Percentiles rank a stretch among this genome's conserved stretches.
These are phyloP conservation scores for Pythium coloratum DNA, from an alignment of 352 stramenopile genomes.

Conservation along the genomic window DNA sequence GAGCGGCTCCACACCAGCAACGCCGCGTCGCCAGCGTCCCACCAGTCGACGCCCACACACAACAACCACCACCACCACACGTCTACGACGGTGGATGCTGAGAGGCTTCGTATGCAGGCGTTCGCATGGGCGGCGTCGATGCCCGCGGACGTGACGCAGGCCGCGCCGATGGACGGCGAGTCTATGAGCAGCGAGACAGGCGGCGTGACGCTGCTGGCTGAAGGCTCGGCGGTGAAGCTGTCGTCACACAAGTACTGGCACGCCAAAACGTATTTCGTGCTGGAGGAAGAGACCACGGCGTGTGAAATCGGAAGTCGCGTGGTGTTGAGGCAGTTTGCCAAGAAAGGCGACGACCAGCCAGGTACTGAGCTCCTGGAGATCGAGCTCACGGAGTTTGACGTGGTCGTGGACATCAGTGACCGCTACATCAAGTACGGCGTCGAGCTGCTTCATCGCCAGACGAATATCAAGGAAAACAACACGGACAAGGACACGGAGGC, in stretches of 20 bases:
- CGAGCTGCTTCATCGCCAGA: slow-evolving; percentile 35
- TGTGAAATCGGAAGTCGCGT: slow-evolving; percentile 24
- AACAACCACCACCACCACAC: background rate
- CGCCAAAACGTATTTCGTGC: slow-evolving; percentile 59
- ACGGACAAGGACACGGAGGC: background rate
- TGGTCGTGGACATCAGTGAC: slow-evolving; percentile 53
- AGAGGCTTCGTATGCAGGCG: background rate
- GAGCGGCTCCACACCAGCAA: background rate
- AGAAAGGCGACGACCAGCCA: slow-evolving; percentile 19
- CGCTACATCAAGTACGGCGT: slow-evolving; percentile 46
- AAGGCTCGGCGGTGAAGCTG: slow-evolving; percentile 57
- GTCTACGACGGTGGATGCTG: background rate
- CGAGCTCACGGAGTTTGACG: slow-evolving; percentile 52
- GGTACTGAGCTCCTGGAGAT: slow-evolving; percentile 43
- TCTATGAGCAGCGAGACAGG: slow-evolving; percentile 1
- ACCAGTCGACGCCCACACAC: slow-evolving; percentile 20
- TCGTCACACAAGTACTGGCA: slow-evolving; percentile 58
- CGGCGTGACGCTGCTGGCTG: slow-evolving; percentile 32
- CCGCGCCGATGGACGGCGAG: background rate
- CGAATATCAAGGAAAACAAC: background rate
- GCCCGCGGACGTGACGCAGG: background rate
- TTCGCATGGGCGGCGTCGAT: slow-evolving; percentile 4
- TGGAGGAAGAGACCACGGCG: slow-evolving; percentile 35
- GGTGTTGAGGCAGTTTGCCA: slow-evolving; percentile 52
- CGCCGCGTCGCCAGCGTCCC: slow-evolving; percentile 14